Conservation (phyloP, 805 yeast genomes). For the Naumovozyma castellii region DNA sequence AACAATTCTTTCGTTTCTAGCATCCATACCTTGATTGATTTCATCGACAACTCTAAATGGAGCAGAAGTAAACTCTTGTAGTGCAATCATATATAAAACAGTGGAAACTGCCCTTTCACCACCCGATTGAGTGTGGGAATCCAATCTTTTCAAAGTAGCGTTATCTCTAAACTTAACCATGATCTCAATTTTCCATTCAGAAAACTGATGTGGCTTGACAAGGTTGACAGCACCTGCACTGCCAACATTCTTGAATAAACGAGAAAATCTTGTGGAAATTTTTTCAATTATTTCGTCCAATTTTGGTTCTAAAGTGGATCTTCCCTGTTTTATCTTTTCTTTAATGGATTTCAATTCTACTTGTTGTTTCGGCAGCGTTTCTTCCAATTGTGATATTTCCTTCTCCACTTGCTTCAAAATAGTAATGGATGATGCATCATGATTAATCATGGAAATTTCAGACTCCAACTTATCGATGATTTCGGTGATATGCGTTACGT, state of each 20-base stretch:
- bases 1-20: constrained; percentile 77
- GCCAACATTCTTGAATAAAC: constrained; percentile 63
- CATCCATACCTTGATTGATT: constrained; percentile 98
- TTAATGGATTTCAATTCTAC: constrained; percentile 23
- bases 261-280: constrained; percentile 57
- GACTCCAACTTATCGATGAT: constrained; percentile 39
- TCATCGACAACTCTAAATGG: constrained; percentile 96
- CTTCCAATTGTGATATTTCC: constrained; percentile 16
- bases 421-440: constrained; percentile 32
- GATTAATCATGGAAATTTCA: constrained; percentile 32
- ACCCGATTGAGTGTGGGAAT: constrained; percentile 89
- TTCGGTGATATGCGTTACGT: constrained; percentile 31
- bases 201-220: constrained; percentile 38
- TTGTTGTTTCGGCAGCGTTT: constrained; percentile 16
- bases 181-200: constrained; percentile 78
- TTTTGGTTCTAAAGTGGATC: constrained; percentile 51
- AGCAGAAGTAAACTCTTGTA: constrained; percentile 79
- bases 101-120: constrained; percentile 97
- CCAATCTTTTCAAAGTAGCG: constrained; percentile 59
- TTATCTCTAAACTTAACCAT: constrained; percentile 77
- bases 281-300: constrained; percentile 41
- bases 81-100: constrained; percentile 76
- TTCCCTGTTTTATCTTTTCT: constrained; percentile 32
- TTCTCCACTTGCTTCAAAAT: constrained; percentile 25
- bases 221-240: constrained; percentile 76